These are phyloP conservation scores for Penicillium psychrofluorescens DNA, from an alignment of 495 filamentous ascomycete species.

Conservation along the genomic window DNA sequence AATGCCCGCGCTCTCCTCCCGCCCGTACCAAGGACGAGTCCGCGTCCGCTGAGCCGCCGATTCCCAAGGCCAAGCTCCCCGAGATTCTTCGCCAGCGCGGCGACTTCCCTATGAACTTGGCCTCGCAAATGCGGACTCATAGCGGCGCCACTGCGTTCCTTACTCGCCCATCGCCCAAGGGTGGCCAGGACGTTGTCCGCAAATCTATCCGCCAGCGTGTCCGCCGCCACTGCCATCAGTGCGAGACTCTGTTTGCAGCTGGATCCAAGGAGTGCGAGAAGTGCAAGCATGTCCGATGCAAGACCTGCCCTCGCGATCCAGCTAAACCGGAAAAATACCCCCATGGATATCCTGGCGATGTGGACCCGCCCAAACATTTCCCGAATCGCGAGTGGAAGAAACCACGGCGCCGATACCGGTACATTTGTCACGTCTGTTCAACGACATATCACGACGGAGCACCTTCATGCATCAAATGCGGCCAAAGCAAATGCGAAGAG, in stretches of 20 bases:
- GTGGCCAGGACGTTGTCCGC: conserved; percentile 63
- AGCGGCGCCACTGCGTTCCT: conserved; percentile 24
- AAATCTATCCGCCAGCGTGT: conserved; percentile 62
- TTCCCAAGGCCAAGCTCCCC: conserved; percentile 22
- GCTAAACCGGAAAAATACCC: conserved; percentile 67
- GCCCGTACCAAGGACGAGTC: conserved; percentile 10
- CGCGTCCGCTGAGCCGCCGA: conserved; percentile 25
- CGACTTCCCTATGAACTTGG: not conserved
- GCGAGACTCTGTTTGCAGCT: conserved; percentile 53
- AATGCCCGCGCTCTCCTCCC: conserved; percentile 64
- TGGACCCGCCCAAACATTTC: conserved; percentile 23
- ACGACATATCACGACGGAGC: conserved; percentile 42
- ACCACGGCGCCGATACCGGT: conserved; percentile 43
- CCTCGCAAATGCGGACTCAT: conserved; percentile 8
- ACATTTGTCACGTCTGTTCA: conserved; percentile 59
- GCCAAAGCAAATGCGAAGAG: conserved; percentile 43
- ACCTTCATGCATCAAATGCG: conserved; percentile 53
- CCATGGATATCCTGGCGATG: conserved; percentile 71
- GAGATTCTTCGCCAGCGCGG: conserved; percentile 10
- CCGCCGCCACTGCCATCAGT: conserved; percentile 71
- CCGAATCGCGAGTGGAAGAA: conserved; percentile 35
- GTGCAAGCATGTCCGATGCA: conserved; percentile 74
- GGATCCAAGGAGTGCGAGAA: conserved; percentile 56
- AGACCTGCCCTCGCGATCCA: conserved; percentile 71
- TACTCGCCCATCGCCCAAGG: conserved; percentile 55